phyloP scores from a whole-genome alignment of 441 rosid species.

The Omphalea diandra region DNA sequence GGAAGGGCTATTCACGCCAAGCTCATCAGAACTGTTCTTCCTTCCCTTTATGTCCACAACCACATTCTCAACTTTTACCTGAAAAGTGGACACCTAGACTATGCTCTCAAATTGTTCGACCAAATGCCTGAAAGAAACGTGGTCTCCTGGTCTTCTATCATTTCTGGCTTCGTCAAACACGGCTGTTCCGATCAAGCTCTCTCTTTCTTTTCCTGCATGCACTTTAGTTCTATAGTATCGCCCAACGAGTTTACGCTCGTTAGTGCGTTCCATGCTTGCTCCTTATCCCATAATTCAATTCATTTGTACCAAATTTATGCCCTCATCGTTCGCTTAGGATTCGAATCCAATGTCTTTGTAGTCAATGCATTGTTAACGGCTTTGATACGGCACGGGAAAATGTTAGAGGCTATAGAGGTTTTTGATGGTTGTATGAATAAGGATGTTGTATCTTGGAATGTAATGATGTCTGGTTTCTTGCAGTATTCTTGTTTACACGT shows the following conservation, averaged over 20 bases:
- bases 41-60: slow-evolving; percentile 35
- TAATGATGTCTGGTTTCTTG: slow-evolving; percentile 47
- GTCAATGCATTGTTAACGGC: slow-evolving; percentile 40
- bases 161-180: slow-evolving; percentile 53
- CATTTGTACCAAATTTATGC: slow-evolving; percentile 46
- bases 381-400: slow-evolving; percentile 44
- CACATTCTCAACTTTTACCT: slow-evolving; percentile 50
- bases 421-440: slow-evolving; percentile 46
- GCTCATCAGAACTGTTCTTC: slow-evolving; percentile 29
- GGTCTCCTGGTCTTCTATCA: slow-evolving; percentile 58
- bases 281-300: slow-evolving; percentile 28
- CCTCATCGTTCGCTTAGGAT: slow-evolving; percentile 35
- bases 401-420: slow-evolving; percentile 39
- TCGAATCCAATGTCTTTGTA: slow-evolving; percentile 36
- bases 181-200: slow-evolving; percentile 37
- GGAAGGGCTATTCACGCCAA: slow-evolving; percentile 44
- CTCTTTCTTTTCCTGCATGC: slow-evolving; percentile 42
- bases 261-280: slow-evolving; percentile 44
- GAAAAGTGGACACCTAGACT: slow-evolving; percentile 34
- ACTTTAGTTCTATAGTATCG: slow-evolving; percentile 24
- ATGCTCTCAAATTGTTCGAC: slow-evolving; percentile 49
- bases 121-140: slow-evolving; percentile 49
- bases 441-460: slow-evolving; percentile 52
- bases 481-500: slow-evolving; percentile 35
- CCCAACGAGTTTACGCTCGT: slow-evolving; percentile 51